phyloP scores from a whole-genome alignment of 495 filamentous ascomycete species.

The Lophiostoma macrostomum region DNA sequence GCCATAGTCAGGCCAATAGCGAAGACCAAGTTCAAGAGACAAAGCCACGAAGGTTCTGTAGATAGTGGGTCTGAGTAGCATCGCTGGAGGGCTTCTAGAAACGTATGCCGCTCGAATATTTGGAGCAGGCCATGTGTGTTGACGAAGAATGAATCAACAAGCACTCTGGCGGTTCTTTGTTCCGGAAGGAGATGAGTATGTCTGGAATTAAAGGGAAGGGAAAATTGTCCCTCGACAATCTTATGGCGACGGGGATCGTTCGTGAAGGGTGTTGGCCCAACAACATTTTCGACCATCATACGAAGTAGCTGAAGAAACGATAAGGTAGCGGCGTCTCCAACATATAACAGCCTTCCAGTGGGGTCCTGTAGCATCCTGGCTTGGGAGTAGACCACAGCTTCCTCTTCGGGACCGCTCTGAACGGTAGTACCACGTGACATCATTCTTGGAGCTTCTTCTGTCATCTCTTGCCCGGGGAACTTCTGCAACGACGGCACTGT shows the following conservation, averaged over 20 bases:
- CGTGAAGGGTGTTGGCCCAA: constrained; percentile 65
- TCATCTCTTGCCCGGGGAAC: constrained; percentile 2
- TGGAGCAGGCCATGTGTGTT: constrained; percentile 60
- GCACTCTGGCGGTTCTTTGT: constrained; percentile 50
- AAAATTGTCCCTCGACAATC: constrained; percentile 61
- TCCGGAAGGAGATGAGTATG: constrained; percentile 54
- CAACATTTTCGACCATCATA: constrained; percentile 65
- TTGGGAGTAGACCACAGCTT: constrained; percentile 55
- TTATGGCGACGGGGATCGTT: constrained; percentile 65
- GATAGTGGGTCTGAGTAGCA: constrained; percentile 54
- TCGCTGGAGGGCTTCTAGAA: constrained; percentile 48
- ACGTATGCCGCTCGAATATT: constrained; percentile 51
- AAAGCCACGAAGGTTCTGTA: constrained; percentile 50
- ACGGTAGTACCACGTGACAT: constrained; percentile 48
- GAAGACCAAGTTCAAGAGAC: constrained; percentile 55
- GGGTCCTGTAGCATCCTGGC: constrained; percentile 60
- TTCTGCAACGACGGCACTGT: constrained; percentile 19
- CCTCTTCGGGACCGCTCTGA: constrained; percentile 52
- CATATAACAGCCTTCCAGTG: constrained; percentile 58
- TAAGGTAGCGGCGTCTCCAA: constrained; percentile 70
- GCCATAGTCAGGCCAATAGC: constrained; percentile 59
- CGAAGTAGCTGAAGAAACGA: constrained; percentile 70
- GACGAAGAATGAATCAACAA: constrained; percentile 58
- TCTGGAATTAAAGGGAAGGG: constrained; percentile 46
- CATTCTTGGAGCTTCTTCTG: constrained; percentile 12